Percentiles rank a stretch among this genome's conserved stretches.
These are phyloP conservation scores for Erodium trifolium DNA, from an alignment of 441 rosid genomes.

Conservation along the genomic window DNA sequence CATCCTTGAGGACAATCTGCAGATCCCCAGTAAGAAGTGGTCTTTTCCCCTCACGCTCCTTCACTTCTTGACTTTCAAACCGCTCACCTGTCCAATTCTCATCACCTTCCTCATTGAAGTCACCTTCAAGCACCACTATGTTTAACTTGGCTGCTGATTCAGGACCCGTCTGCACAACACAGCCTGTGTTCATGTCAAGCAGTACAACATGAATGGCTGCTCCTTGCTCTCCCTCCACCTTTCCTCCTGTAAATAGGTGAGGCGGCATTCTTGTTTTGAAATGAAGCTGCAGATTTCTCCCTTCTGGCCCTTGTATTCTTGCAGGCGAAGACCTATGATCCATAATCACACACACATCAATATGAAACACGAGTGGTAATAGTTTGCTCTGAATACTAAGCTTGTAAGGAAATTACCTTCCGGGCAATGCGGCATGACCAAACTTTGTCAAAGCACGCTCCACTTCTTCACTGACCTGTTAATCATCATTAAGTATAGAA, in stretches of 20 bases:
- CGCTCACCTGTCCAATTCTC: conserved; percentile 88
- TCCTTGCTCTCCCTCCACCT: conserved; percentile 98
- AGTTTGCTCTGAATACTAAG: conserved; percentile 5
- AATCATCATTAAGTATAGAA: conserved; percentile 21
- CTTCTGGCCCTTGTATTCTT: conserved; percentile 81
- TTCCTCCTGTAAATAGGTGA: conserved; percentile 96
- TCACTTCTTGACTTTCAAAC: conserved; percentile 88
- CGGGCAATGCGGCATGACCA: conserved; percentile 78
- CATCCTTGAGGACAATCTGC: conserved; percentile 86
- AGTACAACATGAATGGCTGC: conserved; percentile 87
- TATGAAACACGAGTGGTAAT: background rate
- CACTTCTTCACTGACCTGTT: conserved; percentile 97
- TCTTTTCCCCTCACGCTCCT: conserved; percentile 97
- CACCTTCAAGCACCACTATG: conserved; percentile 27
- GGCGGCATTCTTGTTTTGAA: conserved; percentile 86
- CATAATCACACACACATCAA: background rate
- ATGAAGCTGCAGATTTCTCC: conserved; percentile 58
- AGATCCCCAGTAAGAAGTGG: conserved; percentile 83
- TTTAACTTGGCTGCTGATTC: conserved; percentile 75
- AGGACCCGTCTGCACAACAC: conserved; percentile 62
- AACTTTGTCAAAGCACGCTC: conserved; percentile 96
- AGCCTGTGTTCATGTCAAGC: conserved; percentile 55
- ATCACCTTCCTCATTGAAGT: conserved; percentile 74
- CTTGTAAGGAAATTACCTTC: conserved; percentile 38
- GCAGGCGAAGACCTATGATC: conserved; percentile 64